Percentiles rank a stretch among this genome's conserved stretches.
phyloP scores from a whole-genome alignment of 208 protist genomes.

The Leishmania arabica region DNA sequence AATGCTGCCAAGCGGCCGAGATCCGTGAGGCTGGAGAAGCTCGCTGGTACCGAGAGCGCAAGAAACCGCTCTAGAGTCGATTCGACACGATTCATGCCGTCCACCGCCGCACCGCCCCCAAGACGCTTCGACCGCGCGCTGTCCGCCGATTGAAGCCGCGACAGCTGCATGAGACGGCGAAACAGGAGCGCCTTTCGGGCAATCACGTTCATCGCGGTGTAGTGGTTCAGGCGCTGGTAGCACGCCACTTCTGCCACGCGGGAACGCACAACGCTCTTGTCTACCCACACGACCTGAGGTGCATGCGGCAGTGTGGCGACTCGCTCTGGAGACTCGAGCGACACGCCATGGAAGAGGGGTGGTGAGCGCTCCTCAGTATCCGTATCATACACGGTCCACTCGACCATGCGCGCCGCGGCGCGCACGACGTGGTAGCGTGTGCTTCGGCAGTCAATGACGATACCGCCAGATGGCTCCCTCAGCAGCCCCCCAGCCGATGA shows the following conservation, averaged over 20 bases:
- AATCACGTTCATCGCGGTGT: slow-evolving; percentile 89
- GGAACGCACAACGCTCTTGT: slow-evolving; percentile 71
- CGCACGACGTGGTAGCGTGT: slow-evolving; percentile 89
- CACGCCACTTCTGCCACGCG: slow-evolving; percentile 63
- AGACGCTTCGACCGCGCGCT: background rate
- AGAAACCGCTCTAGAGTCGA: slow-evolving; percentile 17
- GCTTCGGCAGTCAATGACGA: slow-evolving; percentile 59
- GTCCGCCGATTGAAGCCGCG: background rate
- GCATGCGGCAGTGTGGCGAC: slow-evolving; percentile 27
- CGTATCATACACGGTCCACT: slow-evolving; percentile 68
- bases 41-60: slow-evolving; percentile 40
- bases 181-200: slow-evolving; percentile 90
- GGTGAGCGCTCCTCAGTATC: slow-evolving; percentile 44
- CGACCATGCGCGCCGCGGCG: slow-evolving; percentile 49
- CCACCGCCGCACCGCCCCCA: background rate
- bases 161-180: slow-evolving; percentile 75
- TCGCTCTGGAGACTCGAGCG: slow-evolving; percentile 1
- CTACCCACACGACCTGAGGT: slow-evolving; percentile 89
- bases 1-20: slow-evolving; percentile 35
- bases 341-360: slow-evolving; percentile 36
- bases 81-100: background rate
- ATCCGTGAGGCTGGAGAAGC: slow-evolving; percentile 56
- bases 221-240: slow-evolving; percentile 94
- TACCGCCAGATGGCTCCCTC: background rate
- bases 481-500: background rate